These are phyloP conservation scores for Allantophomopsis cytisporea DNA, from an alignment of 2,329 filamentous ascomycete species.

Conservation along the genomic window DNA sequence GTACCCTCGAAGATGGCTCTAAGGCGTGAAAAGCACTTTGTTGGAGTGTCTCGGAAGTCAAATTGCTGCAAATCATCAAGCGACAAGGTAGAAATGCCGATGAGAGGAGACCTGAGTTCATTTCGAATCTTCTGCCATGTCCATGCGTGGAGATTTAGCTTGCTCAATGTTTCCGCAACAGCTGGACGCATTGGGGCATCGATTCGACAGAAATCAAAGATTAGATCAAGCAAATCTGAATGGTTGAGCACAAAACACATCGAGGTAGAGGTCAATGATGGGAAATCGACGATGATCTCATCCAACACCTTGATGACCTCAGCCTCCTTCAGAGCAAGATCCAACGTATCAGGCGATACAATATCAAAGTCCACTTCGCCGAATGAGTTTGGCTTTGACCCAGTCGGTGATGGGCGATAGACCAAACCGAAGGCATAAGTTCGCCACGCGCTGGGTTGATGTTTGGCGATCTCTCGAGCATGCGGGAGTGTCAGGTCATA, in stretches of 20 bases:
- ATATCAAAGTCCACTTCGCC: slow-evolving; percentile 96
- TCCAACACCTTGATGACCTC: slow-evolving; percentile 91
- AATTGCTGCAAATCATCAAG: slow-evolving; percentile 84
- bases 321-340: slow-evolving; percentile 81
- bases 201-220: slow-evolving; percentile 86
- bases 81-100: slow-evolving; percentile 78
- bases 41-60: slow-evolving; percentile 61
- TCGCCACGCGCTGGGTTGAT: slow-evolving; percentile 53
- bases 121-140: slow-evolving; percentile 74
- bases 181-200: slow-evolving; percentile 51
- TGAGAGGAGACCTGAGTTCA: slow-evolving; percentile 66
- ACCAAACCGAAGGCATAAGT: slow-evolving; percentile 82
- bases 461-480: slow-evolving; percentile 69
- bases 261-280: slow-evolving; percentile 52
- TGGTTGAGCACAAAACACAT: slow-evolving; percentile 92
- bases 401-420: slow-evolving; percentile 65
- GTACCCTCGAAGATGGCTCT: slow-evolving; percentile 47
- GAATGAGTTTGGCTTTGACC: slow-evolving; percentile 69
- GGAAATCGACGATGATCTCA: slow-evolving; percentile 74
- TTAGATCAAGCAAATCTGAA: slow-evolving; percentile 68
- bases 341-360: slow-evolving; percentile 66
- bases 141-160: slow-evolving; percentile 67
- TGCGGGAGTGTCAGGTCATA: slow-evolving; percentile 86
- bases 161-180: slow-evolving; percentile 75
- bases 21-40: slow-evolving; percentile 41